Evolutionary conservation across 2,329 filamentous ascomycete species (phyloP), one percentile per base, ranked within the genome.

Genomic region (Phialemoniopsis sp.): DNA sequence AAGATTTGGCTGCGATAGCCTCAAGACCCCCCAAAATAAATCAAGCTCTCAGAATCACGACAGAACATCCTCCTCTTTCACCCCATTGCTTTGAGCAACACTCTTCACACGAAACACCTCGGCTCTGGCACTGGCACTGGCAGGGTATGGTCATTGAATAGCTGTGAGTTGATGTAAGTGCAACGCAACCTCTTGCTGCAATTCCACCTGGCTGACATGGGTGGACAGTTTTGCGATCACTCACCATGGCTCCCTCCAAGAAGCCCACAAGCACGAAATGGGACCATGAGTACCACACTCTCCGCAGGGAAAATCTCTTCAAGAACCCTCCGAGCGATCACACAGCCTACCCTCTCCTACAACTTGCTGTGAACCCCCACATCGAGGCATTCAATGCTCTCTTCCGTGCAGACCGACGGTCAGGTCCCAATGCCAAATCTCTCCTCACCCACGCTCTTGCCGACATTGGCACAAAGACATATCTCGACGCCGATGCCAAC

Each of bases 311-410:
- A 57, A 77, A 87, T 38, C 85, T 98, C 16, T 98, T 98, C 63
- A 76, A 80, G 54, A 83, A 94, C 50, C 91, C 93, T 14, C 91
- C 93, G 1, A 85, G 79, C 55, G 90, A 97, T 59, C 85, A 80
- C 51, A 86, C 86, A 9, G 89, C 91, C 43, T 97, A 95, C 57
- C 93, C 93, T 13, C 78, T 86, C 16, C 79, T 98, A 35, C 85
- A 90, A 53, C 78, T 78, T 45, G 87, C 91, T n/a, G 82, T 97
- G 43, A 76, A 87, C 49, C 93, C 93, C 36, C 93, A 98, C 63
- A 85, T 97, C 53, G 84, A 96, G 56, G 93, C 93, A 7, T 98
- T 96, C 78, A 95, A 98, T 70, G 82, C 82, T 38, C 74, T 97
- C 35, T 94, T 96, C 58, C 78, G 82, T 26, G 72, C 76, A 42